These are phyloP conservation scores for Penicillium sp. DNA, from an alignment of 2,329 filamentous ascomycete species.

Conservation along the genomic window DNA sequence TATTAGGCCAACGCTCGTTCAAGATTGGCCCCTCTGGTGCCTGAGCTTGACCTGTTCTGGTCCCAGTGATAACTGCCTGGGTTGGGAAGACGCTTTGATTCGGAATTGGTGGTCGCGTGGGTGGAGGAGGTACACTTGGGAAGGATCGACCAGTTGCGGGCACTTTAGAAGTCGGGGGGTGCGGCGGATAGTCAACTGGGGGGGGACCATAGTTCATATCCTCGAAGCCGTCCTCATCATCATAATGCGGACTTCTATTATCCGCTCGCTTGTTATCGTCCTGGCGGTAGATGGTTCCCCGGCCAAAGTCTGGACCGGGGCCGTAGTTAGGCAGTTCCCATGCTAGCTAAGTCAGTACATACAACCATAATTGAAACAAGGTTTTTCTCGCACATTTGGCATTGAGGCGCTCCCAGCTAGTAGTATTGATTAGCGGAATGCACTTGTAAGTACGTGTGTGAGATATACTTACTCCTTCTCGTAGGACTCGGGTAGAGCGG, in stretches of 20 bases:
- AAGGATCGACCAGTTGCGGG: background rate
- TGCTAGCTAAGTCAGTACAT: background rate
- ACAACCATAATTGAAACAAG: background rate
- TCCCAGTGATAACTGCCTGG: background rate
- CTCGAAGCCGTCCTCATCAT: background rate
- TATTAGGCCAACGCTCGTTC: background rate
- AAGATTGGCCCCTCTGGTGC: background rate
- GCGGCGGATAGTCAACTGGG: background rate
- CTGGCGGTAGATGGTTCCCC: background rate
- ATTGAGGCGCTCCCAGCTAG: slow-evolving; percentile 1
- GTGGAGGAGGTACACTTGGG: background rate
- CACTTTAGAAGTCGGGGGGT: background rate
- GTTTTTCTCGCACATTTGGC: background rate
- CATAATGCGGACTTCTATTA: background rate
- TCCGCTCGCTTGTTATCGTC: background rate
- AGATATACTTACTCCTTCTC: background rate
- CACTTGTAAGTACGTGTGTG: background rate
- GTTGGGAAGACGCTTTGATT: background rate
- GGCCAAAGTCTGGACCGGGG: background rate
- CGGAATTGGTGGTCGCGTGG: background rate
- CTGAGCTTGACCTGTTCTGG: background rate
- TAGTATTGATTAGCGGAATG: background rate
- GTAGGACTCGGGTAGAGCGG: background rate
- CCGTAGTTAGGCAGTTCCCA: slow-evolving; percentile 6
- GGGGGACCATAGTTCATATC: background rate